These are phyloP conservation scores for Lycium barbarum DNA, from an alignment of 257 asterid genomes.

Conservation along the genomic window DNA sequence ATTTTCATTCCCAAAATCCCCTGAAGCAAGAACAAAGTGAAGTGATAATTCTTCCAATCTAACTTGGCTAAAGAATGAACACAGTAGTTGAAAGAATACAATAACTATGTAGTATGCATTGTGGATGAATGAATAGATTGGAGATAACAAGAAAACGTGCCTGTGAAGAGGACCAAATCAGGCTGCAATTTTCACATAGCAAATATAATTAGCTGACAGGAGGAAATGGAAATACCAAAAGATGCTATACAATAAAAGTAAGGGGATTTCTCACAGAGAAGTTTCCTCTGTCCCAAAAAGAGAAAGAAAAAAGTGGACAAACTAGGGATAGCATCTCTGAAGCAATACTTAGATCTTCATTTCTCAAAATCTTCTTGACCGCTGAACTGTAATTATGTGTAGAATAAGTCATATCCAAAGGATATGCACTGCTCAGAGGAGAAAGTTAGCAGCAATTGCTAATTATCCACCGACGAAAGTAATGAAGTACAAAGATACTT, in stretches of 20 bases:
- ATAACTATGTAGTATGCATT: background rate
- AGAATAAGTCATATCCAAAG: background rate
- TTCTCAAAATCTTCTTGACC: background rate
- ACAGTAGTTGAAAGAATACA: slow-evolving; percentile 25
- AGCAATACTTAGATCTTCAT: background rate
- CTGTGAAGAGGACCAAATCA: slow-evolving; percentile 94
- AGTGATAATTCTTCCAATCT: slow-evolving; percentile 28
- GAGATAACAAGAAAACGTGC: slow-evolving; percentile 55
- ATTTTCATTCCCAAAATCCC: slow-evolving; percentile 98
- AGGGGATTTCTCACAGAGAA: background rate
- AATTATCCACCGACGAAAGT: background rate
- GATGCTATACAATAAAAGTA: slow-evolving; percentile 8
- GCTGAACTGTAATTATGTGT: background rate
- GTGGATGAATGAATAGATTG: slow-evolving; percentile 32
- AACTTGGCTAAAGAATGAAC: slow-evolving; percentile 29
- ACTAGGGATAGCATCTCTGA: background rate
- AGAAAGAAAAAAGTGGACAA: background rate
- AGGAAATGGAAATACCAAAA: slow-evolving; percentile 25
- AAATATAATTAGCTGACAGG: slow-evolving; percentile 40
- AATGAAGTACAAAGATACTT: background rate
- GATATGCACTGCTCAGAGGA: slow-evolving; percentile 9
- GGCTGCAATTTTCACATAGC: slow-evolving; percentile 72
- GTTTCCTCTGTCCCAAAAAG: background rate
- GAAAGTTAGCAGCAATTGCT: background rate
- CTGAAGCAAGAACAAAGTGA: slow-evolving; percentile 55